Evolutionary conservation across 148 eudicot species (phyloP).

Genomic region (Pharnaceum exiguum): DNA sequence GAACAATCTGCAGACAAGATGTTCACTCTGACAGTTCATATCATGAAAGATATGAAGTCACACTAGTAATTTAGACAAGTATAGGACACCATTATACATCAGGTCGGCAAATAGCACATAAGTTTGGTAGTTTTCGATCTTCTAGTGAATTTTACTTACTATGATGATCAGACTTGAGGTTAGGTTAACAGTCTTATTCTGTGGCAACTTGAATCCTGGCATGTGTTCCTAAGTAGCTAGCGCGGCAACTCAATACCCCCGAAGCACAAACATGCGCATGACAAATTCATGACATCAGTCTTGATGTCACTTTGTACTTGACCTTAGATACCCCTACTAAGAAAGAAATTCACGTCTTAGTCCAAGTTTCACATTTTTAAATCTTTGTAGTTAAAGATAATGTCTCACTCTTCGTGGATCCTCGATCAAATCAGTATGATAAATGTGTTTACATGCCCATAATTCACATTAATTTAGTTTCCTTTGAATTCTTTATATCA

Average conservation of each 20-base stretch:
- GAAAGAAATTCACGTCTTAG: neutral
- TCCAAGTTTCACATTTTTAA: constrained; percentile 14
- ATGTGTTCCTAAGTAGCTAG: constrained; percentile 2
- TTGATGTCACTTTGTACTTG: constrained; percentile 21
- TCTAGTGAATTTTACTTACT: neutral
- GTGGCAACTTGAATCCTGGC: neutral
- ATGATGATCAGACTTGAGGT: neutral
- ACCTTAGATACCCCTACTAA: constrained; percentile 15
- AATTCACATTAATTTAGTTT: neutral
- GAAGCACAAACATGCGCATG: constrained; percentile 31
- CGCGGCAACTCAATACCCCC: constrained; percentile 19
- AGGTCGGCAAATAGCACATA: neutral
- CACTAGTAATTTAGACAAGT: no score
- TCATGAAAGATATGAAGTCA: no score
- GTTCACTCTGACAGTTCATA: no score
- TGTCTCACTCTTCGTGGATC: constrained; percentile 6
- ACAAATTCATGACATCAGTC: constrained; percentile 22
- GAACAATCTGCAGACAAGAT: no score
- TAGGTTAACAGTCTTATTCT: constrained; percentile 14
- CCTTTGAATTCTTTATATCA: neutral
- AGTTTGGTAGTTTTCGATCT: neutral
- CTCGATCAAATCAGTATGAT: no score
- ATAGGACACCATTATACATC: no score
- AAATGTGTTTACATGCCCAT: no score
- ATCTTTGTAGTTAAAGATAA: neutral